phyloP scores from a whole-genome alignment of 1,139 yeast species.

The Saccharomycopsis crataegensis region DNA sequence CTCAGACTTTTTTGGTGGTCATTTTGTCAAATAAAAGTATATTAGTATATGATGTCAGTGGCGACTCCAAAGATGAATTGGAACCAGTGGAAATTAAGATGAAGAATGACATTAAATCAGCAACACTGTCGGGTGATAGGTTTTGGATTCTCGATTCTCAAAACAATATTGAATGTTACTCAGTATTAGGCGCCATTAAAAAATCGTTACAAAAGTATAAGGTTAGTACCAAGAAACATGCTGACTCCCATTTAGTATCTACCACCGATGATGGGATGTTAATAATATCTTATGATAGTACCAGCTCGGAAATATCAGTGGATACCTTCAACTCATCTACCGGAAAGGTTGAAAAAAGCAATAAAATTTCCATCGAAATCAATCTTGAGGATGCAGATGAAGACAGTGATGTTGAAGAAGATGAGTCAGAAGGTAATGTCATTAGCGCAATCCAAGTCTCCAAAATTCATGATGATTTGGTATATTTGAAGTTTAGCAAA shows the following conservation, averaged over 20 bases:
- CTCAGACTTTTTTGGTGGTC: not conserved
- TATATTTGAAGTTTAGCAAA: conserved; percentile 2
- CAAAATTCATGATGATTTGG: conserved; percentile 3
- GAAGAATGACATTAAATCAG: not conserved
- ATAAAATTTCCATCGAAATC: not conserved
- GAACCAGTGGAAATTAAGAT: not conserved
- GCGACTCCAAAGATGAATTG: not conserved
- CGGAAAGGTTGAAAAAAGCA: not conserved
- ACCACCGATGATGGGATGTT: not conserved
- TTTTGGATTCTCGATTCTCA: not conserved
- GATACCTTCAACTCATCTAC: not conserved
- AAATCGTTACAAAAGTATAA: not conserved
- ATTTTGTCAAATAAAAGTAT: not conserved
- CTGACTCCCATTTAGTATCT: not conserved
- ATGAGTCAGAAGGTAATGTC: not conserved
- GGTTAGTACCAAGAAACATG: not conserved
- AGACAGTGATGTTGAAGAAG: not conserved
- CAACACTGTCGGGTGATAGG: not conserved
- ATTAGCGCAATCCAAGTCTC: not conserved
- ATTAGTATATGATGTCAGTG: not conserved
- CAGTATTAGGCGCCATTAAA: not conserved
- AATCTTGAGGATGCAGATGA: conserved; percentile 17
- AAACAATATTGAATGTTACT: not conserved
- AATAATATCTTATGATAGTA: not conserved
- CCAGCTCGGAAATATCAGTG: not conserved